Percentiles rank a stretch among this genome's conserved stretches.
Conservation (phyloP, 2,329 filamentous ascomycete species). For the Chalaropsis ovoidea region DNA sequence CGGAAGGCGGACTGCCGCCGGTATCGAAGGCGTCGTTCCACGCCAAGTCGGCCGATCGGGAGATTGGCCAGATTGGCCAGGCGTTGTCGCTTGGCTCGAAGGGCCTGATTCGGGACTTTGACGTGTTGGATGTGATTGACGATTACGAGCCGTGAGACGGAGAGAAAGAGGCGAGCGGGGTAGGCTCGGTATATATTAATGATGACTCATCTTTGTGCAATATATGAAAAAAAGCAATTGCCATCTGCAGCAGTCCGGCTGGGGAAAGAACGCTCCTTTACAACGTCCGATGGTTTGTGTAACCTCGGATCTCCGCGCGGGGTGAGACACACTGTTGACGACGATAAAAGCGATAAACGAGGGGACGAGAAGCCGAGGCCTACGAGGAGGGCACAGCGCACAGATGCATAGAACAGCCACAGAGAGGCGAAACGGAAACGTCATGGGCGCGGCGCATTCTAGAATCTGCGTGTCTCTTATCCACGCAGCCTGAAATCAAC, state of each 20-base stretch:
- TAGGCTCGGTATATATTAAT: background rate
- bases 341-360: background rate
- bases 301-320: background rate
- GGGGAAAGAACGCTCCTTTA: background rate
- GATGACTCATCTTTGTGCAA: background rate
- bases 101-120: constrained; percentile 34
- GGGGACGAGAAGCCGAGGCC: background rate
- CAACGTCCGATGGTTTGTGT: background rate
- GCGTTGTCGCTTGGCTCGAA: constrained; percentile 28
- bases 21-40: constrained; percentile 24
- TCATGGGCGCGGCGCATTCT: background rate
- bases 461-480: background rate
- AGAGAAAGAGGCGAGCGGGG: background rate
- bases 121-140: constrained; percentile 32
- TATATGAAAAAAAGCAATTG: background rate
- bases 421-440: background rate
- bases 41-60: background rate
- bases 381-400: background rate
- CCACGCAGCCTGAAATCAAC: background rate
- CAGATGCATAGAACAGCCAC: background rate
- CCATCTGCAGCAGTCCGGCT: background rate
- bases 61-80: constrained; percentile 25
- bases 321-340: background rate
- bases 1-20: constrained; percentile 24
- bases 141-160: constrained; percentile 24